Evolutionary conservation across 2,329 filamentous ascomycete genomes (phyloP), one percentile per base, ranked within the genome.

Genomic region (Bipolaris gigantea): DNA sequence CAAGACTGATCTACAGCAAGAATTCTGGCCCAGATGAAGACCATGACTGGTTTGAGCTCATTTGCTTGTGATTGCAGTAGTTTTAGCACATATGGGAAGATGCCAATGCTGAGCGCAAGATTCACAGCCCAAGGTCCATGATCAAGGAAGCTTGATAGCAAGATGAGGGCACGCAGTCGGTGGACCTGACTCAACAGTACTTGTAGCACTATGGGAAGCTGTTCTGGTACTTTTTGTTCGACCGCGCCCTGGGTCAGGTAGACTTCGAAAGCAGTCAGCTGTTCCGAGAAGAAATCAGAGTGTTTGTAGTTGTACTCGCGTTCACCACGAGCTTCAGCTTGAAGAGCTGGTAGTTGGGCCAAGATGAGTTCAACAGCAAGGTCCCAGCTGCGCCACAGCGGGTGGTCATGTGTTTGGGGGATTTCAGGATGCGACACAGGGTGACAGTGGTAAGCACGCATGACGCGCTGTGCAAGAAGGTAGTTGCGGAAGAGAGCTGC

Each of bases 121-220:
- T 97, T 94, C n/a, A 99, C 94, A 27, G 94, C 95, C 94, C 94
- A 99, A 0, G 94, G 94, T 0, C 94, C 94, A 35, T 97, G 83
- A 67, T 99, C 94, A 18, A 99, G 80, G 74, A 99, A 99, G 62
- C 92, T 90, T 53, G 92, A 94, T 0, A 99, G 82, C 6, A 99
- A 79, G 48, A 99, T 95, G 58, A 99, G 81, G 15, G 94, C 94
- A 45, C 94, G 84, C 23, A 99, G 85, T 63, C 94, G 83, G 73
- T 99, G 94, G 55, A 96, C 92, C 73, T 99, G 94, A 72, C 93
- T 97, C 5, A 99, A 83, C 11, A 99, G 83, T 9, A 99, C 94
- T 73, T 99, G 94, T 3, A 99, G 82, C 4, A 99, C 92, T 41
- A 99, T 95, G 2, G 94, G 94, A 13, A 99, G 83, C 74, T 99